phyloP scores from a whole-genome alignment of 2,329 filamentous ascomycete species.

The Alternaria triticina region DNA sequence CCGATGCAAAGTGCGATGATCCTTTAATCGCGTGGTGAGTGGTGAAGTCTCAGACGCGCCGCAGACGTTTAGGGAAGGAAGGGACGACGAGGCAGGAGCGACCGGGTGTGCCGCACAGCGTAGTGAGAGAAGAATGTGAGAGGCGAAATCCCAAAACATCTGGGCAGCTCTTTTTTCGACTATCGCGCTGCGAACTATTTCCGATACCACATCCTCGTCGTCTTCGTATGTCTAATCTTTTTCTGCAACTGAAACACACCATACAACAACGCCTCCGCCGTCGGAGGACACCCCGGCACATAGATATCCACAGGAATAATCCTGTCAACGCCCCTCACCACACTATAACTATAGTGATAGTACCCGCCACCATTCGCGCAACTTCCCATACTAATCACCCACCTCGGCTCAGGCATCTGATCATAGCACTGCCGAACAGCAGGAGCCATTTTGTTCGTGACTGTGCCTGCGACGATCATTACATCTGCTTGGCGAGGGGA shows the following conservation, averaged over 20 bases:
- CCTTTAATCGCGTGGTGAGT: too few relatives aligned
- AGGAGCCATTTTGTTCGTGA: conserved; percentile 95
- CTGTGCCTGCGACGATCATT: conserved; percentile 91
- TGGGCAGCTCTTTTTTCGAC: too few relatives aligned
- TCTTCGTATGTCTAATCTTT: conserved; percentile 70
- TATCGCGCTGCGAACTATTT: conserved; percentile 43
- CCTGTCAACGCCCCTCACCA: conserved; percentile 77
- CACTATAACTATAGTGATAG: conserved; percentile 85
- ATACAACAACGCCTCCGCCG: conserved; percentile 62
- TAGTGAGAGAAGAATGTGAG: background rate
- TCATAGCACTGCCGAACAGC: conserved; percentile 90
- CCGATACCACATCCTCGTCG: conserved; percentile 65
- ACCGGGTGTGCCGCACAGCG: background rate
- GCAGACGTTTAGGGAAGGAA: too few relatives aligned
- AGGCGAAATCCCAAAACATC: too few relatives aligned
- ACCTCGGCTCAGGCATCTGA: conserved; percentile 91
- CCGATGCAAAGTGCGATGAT: background rate
- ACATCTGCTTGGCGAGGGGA: conserved; percentile 88
- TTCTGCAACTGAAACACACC: conserved; percentile 78
- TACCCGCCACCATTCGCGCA: conserved; percentile 86
- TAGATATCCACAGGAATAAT: conserved; percentile 83
- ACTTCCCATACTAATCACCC: conserved; percentile 85
- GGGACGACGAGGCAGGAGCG: too few relatives aligned
- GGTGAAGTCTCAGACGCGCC: too few relatives aligned
- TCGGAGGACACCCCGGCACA: conserved; percentile 73